phyloP scores from a whole-genome alignment of 495 filamentous ascomycete genomes.

The Penicillium daleae region DNA sequence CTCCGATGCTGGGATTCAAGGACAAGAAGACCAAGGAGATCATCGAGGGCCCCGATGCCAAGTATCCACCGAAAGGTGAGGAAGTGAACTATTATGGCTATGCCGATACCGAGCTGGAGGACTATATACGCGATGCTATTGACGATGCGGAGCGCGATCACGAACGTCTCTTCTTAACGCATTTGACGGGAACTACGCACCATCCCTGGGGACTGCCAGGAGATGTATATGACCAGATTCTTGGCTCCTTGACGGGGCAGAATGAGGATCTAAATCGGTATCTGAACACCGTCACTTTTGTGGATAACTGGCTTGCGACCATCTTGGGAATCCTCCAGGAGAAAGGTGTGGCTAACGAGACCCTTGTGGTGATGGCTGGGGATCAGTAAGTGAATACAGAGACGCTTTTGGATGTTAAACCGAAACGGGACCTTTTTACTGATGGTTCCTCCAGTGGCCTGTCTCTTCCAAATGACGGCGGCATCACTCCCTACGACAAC shows the following conservation, averaged over 20 bases:
- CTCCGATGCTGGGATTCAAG: constrained; percentile 45
- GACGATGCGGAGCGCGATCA: constrained; percentile 46
- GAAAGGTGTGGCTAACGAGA: constrained; percentile 46
- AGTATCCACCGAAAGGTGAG: constrained; percentile 37
- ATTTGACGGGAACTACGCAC: constrained; percentile 55
- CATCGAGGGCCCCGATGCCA: constrained; percentile 41
- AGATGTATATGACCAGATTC: constrained; percentile 32
- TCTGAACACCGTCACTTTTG: constrained; percentile 47
- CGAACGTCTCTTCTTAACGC: constrained; percentile 50
- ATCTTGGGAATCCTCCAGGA: constrained; percentile 45
- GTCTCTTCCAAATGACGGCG: constrained; percentile 38
- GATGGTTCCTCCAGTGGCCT: constrained; percentile 21
- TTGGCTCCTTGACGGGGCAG: constrained; percentile 1
- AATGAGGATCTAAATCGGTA: constrained; percentile 41
- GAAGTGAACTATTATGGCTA: constrained; percentile 58
- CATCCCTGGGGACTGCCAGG: constrained; percentile 49
- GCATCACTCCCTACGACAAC: constrained; percentile 41
- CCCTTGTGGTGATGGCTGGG: constrained; percentile 49
- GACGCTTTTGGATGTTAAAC: background rate
- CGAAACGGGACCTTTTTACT: background rate
- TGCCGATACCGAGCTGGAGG: constrained; percentile 46
- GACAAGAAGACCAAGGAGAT: constrained; percentile 46
- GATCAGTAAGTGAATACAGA: constrained; percentile 40
- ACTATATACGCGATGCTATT: constrained; percentile 53
- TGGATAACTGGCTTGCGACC: constrained; percentile 45